phyloP scores from a whole-genome alignment of 768 basidiomycete species.

The Boletus bicolor region DNA sequence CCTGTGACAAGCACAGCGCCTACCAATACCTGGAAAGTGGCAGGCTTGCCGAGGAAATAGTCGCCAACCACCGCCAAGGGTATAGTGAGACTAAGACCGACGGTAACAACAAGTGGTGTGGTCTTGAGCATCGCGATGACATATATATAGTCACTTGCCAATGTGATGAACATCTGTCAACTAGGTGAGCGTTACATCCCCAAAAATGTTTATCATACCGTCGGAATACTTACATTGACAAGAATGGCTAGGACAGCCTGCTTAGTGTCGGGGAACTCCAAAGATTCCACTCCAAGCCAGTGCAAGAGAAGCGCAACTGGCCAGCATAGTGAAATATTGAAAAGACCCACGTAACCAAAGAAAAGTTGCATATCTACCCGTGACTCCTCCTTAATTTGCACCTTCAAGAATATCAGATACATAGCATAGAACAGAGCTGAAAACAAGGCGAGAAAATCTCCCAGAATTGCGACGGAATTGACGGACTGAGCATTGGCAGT shows the following conservation, averaged over 20 bases:
- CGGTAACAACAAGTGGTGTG: conserved; percentile 87
- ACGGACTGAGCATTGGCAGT: conserved; percentile 13
- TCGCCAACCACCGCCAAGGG: conserved; percentile 89
- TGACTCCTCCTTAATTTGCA: conserved; percentile 75
- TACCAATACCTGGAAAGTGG: conserved; percentile 55
- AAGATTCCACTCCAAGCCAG: conserved; percentile 62
- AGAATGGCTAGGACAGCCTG: conserved; percentile 48
- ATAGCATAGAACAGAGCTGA: conserved; percentile 85
- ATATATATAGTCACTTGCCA: conserved; percentile 83
- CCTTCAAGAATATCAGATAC: conserved; percentile 88
- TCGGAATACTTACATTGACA: conserved; percentile 47
- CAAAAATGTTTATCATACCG: not conserved
- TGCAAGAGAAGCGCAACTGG: conserved; percentile 80
- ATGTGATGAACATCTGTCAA: conserved; percentile 74
- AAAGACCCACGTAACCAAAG: conserved; percentile 90
- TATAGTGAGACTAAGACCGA: conserved; percentile 91
- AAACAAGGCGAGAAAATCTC: conserved; percentile 82
- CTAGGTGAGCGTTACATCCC: not conserved
- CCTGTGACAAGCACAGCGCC: conserved; percentile 76
- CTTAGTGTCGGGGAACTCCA: conserved; percentile 61
- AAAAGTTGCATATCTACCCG: conserved; percentile 92
- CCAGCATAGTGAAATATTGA: conserved; percentile 75
- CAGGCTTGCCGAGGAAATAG: conserved; percentile 55
- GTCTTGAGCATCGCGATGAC: conserved; percentile 95
- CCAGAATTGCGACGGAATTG: conserved; percentile 41